Percentiles rank a stretch among this genome's conserved stretches.
Conservation (phyloP, 2,329 filamentous ascomycete genomes). For the Xylariaceae sp. region DNA sequence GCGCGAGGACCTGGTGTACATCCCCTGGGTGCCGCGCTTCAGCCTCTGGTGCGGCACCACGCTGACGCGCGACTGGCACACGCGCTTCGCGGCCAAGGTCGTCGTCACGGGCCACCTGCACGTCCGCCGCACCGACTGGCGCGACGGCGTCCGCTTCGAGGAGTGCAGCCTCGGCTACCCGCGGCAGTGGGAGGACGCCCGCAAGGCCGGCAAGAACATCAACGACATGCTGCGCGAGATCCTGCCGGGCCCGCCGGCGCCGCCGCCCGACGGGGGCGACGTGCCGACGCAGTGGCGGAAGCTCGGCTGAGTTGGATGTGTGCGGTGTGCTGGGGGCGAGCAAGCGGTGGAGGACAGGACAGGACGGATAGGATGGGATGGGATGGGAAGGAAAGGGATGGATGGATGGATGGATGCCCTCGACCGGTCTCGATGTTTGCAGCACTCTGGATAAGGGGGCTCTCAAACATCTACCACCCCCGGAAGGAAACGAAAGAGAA, state of each 20-base stretch:
- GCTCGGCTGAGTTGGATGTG: constrained; percentile 20
- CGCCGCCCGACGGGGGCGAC: constrained; percentile 14
- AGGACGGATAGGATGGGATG: too few species aligned
- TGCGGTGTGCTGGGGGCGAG: too few species aligned
- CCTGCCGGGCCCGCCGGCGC: constrained; percentile 19
- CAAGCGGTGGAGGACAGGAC: too few species aligned
- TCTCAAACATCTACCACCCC: too few species aligned
- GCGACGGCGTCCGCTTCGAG: constrained; percentile 29
- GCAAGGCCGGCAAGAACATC: constrained; percentile 22
- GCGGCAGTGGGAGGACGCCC: constrained; percentile 27
- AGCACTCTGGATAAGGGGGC: too few species aligned
- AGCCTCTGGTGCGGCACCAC: constrained; percentile 31
- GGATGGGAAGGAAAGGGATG: too few species aligned
- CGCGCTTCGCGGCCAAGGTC: constrained; percentile 26
- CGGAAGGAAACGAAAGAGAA: too few species aligned
- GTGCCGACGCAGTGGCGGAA: constrained; percentile 18
- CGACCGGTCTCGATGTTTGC: too few species aligned
- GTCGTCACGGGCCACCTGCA: constrained; percentile 30
- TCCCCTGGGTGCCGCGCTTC: constrained; percentile 29
- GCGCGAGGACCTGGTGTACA: constrained; percentile 27
- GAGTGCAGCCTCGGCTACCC: constrained; percentile 31
- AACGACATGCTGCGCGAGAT: constrained; percentile 30
- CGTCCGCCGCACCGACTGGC: constrained; percentile 31
- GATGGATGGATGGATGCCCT: too few species aligned
- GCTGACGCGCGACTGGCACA: constrained; percentile 28